Percentiles rank a stretch among this genome's conserved stretches.
These are phyloP conservation scores for Hypsizygus marmoreus DNA, from an alignment of 768 basidiomycete genomes.

Conservation along the genomic window DNA sequence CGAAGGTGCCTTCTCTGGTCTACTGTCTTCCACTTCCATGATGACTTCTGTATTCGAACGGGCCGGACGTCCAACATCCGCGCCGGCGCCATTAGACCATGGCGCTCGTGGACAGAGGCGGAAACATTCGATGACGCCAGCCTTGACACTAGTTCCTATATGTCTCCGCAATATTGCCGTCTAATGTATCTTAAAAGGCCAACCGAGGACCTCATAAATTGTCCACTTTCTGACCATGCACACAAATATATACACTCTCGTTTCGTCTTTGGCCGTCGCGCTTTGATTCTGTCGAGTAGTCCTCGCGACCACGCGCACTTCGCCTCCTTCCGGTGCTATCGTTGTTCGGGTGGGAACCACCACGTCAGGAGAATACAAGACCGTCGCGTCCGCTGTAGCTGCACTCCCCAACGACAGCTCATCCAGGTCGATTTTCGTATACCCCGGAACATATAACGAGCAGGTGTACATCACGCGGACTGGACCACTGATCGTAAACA, in stretches of 20 bases:
- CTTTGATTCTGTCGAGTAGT: conserved; percentile 14
- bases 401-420: conserved; percentile 43
- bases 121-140: not conserved
- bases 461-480: conserved; percentile 47
- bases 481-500: conserved; percentile 42
- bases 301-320: conserved; percentile 37
- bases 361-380: conserved; percentile 40
- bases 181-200: not conserved
- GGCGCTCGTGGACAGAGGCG: not conserved
- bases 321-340: conserved; percentile 43
- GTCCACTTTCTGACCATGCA: not conserved
- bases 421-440: conserved; percentile 45
- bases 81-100: not conserved
- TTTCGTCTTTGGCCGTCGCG: not conserved
- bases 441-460: conserved; percentile 46
- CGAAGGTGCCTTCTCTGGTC: not conserved
- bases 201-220: not conserved
- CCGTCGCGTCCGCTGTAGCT: conserved; percentile 40
- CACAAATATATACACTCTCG: not conserved
- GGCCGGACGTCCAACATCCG: not conserved
- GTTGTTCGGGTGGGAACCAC: conserved; percentile 42
- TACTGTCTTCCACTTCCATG: not conserved
- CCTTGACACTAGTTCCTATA: not conserved
- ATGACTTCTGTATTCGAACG: not conserved
- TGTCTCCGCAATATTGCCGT: conserved; percentile 4